Evolutionary conservation across 2,329 filamentous ascomycete species (phyloP), one percentile per base, ranked within the genome.

Genomic region (Cercospora canescens): DNA sequence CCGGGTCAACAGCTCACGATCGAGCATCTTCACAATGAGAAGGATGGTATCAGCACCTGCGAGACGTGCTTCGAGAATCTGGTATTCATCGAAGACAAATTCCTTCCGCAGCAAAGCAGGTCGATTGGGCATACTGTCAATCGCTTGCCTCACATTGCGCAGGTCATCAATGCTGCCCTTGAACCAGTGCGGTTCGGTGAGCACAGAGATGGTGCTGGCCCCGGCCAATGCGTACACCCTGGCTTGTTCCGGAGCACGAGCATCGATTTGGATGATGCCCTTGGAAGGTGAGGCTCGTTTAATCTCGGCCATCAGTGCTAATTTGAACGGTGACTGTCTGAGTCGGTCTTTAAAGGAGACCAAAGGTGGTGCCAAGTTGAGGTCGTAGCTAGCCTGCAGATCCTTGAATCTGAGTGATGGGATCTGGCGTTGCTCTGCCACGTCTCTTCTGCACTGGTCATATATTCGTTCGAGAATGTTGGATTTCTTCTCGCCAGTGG

Each of bases 121-220:
- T 60, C 95, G 87, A 77, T 97, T 96, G 1, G 92, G 90, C 89
- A 99, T 93, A 12, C 91, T 90, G 73, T 93, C 88, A n/a, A 99
- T 82, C 57, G 92, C 93, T 78, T 94, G 91, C 52, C 95, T 88
- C 32, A 98, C 95, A 35, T 90, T 88, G 67, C 91, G 88, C 62
- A 99, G 82, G 77, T 99, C 95, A 65, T 99, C 94, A 67, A 99
- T 94, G 79, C 91, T 96, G 56, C 95, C 95, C 81, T 97, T 98
- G 84, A 99, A 99, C 95, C 95, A 99, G 76, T 98, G 91, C 0
- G 96, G 95, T 80, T 99, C 95, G 0, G 95, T 99, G 55, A 99
- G 86, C n/a, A 99, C 95, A 1, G 95, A 98, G 71, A 99, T 99
- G 41, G 96, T 93, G 77, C 94, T 98, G 56, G 95, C 95, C 14